phyloP scores from a whole-genome alignment of 2,329 filamentous ascomycete species.

The Phyllachora maydis region DNA sequence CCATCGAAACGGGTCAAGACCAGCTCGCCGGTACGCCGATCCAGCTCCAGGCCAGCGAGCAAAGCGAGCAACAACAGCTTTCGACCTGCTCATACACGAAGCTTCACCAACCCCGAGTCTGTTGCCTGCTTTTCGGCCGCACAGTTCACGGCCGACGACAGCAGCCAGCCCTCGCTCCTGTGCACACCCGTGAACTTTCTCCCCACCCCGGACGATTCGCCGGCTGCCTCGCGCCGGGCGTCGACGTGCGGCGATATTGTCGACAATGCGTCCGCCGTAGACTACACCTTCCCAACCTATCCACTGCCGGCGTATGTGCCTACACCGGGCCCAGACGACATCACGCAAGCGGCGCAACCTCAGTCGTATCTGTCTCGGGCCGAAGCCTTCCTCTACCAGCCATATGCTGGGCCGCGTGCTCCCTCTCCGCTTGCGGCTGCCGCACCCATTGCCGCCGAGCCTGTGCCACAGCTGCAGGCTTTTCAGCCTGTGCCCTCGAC shows the following conservation, averaged over 20 bases:
- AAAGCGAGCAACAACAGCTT: constrained; percentile 10
- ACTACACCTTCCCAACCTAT: constrained; percentile 72
- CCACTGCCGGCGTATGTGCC: constrained; percentile 40
- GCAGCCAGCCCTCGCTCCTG: constrained; percentile 31
- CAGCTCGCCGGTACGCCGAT: too few species aligned
- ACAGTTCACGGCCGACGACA: constrained; percentile 17
- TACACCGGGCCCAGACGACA: constrained; percentile 9
- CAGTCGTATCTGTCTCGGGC: constrained; percentile 10
- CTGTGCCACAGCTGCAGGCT: too few species aligned
- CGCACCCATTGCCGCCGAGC: constrained; percentile 10
- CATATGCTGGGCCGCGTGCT: constrained; percentile 21
- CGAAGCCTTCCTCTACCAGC: constrained; percentile 24
- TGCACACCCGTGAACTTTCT: constrained; percentile 43
- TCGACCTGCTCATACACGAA: constrained; percentile 29
- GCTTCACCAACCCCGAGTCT: constrained; percentile 41
- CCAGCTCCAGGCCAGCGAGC: constrained; percentile 13
- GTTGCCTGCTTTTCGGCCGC: constrained; percentile 17
- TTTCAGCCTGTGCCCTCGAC: constrained; percentile 31
- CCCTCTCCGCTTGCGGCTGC: constrained; percentile 20
- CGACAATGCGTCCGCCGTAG: constrained; percentile 42
- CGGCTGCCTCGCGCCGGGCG: constrained; percentile 29
- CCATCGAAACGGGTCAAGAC: constrained; percentile 36
- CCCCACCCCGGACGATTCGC: constrained; percentile 18
- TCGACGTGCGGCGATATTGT: constrained; percentile 51
- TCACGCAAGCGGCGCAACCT: constrained; percentile 8